These are phyloP conservation scores for Flammula alnicola DNA, from an alignment of 1,284 basidiomycete genomes.

Conservation along the genomic window DNA sequence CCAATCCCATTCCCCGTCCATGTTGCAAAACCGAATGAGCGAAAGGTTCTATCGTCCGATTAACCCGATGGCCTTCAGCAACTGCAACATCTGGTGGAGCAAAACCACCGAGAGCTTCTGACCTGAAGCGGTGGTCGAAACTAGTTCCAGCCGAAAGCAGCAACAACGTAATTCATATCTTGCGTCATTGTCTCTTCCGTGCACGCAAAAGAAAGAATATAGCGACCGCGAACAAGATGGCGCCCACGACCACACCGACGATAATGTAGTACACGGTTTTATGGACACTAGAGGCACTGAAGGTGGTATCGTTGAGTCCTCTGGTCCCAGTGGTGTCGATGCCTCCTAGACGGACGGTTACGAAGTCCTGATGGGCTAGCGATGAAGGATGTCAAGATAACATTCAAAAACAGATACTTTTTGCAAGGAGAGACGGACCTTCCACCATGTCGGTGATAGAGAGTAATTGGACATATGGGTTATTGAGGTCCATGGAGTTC, in stretches of 20 bases:
- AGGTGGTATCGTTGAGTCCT: conserved; percentile 6
- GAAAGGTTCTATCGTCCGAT: no score
- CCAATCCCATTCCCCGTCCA: no score
- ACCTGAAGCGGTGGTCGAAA: no score
- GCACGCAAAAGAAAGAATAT: conserved; percentile 21
- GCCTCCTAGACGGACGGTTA: conserved; percentile 52
- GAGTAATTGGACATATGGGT: conserved; percentile 66
- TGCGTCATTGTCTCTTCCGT: conserved; percentile 8
- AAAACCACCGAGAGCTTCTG: no score
- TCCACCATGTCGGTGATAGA: conserved; percentile 49
- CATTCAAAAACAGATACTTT: conserved; percentile 16
- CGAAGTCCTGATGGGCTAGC: conserved; percentile 51
- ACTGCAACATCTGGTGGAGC: no score
- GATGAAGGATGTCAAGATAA: no score
- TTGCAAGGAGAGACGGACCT: conserved; percentile 31
- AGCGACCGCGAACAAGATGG: conserved; percentile 14
- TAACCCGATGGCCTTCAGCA: no score
- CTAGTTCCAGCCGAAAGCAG: neutral
- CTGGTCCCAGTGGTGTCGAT: conserved; percentile 37
- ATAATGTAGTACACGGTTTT: conserved; percentile 24
- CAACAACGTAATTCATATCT: neutral
- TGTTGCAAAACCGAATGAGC: no score
- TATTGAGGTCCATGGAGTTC: conserved; percentile 37
- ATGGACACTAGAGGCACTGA: conserved; percentile 7
- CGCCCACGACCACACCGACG: conserved; percentile 16